Conservation (phyloP, 2,329 filamentous ascomycete genomes). For the Fusarium sp. region DNA sequence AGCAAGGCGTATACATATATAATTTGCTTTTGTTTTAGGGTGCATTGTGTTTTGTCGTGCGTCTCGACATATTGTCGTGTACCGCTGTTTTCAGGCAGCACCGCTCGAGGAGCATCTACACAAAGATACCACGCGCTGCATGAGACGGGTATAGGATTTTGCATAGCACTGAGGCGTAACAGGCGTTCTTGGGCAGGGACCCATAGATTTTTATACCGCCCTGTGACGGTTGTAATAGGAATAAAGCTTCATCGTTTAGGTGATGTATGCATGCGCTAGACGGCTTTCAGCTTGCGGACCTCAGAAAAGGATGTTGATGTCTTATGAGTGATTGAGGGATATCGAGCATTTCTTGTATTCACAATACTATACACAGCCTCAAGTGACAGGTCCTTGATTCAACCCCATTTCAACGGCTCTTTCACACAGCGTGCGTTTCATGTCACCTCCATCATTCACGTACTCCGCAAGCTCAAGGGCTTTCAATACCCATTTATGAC, state of each 20-base stretch:
- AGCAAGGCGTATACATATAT: conserved; percentile 26
- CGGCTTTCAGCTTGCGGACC: conserved; percentile 6
- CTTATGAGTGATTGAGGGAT: not conserved
- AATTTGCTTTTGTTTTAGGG: conserved; percentile 14
- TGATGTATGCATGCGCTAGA: conserved; percentile 15
- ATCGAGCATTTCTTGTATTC: not conserved
- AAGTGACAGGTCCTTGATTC: not conserved
- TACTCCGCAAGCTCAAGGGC: conserved; percentile 72
- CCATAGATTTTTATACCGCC: conserved; percentile 34
- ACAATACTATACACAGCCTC: not conserved
- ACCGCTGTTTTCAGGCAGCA: conserved; percentile 17
- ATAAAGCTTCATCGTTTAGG: conserved; percentile 22
- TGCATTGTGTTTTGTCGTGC: conserved; percentile 22
- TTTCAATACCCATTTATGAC: conserved; percentile 71
- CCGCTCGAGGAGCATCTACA: conserved; percentile 11
- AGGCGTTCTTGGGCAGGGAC: conserved; percentile 34
- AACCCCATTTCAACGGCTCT: conserved; percentile 58
- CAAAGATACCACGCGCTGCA: conserved; percentile 37
- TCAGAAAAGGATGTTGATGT: not conserved
- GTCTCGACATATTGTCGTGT: conserved; percentile 21
- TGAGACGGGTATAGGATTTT: conserved; percentile 31
- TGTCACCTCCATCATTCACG: conserved; percentile 63
- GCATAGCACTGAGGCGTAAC: conserved; percentile 36
- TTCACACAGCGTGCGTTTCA: conserved; percentile 59
- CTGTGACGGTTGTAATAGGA: conserved; percentile 29